Percentiles rank a stretch among this genome's conserved stretches.
These are phyloP conservation scores for Paspalum vaginatum DNA, from an alignment of 176 grass and related monocot species.

Conservation along the genomic window DNA sequence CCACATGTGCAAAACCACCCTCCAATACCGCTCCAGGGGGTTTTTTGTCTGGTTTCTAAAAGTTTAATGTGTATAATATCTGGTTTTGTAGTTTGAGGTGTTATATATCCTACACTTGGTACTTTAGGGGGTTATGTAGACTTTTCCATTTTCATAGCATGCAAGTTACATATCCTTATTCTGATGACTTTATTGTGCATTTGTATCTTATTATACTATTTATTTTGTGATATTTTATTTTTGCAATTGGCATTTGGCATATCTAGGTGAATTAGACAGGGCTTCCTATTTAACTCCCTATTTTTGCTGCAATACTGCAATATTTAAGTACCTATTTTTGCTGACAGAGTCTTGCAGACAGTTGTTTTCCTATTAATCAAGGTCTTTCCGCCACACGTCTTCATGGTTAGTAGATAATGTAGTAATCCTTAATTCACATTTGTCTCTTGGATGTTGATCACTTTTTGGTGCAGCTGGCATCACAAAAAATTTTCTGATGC, in stretches of 20 bases:
- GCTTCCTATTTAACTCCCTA: not conserved
- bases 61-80: too few species aligned
- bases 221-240: not conserved
- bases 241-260: not conserved
- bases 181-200: slow-evolving; percentile 7
- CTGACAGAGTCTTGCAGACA: slow-evolving; percentile 84
- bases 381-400: slow-evolving; percentile 70
- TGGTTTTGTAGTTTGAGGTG: too few species aligned
- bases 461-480: slow-evolving; percentile 39
- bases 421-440: slow-evolving; percentile 6
- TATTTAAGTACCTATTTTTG: slow-evolving; percentile 32
- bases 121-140: too few species aligned
- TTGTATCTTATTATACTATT: slow-evolving; percentile 15
- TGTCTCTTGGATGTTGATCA: slow-evolving; percentile 15
- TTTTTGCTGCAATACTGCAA: slow-evolving; percentile 16
- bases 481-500: slow-evolving; percentile 68
- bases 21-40: too few species aligned
- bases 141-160: too few species aligned
- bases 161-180: too few species aligned
- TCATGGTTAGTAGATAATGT: slow-evolving; percentile 70
- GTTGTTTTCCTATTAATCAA: slow-evolving; percentile 93
- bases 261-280: not conserved
- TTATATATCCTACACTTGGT: too few species aligned
- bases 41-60: too few species aligned
- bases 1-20: too few species aligned